phyloP scores from a whole-genome alignment of 2,329 filamentous ascomycete genomes.

The Tolypocladium endophyticum region DNA sequence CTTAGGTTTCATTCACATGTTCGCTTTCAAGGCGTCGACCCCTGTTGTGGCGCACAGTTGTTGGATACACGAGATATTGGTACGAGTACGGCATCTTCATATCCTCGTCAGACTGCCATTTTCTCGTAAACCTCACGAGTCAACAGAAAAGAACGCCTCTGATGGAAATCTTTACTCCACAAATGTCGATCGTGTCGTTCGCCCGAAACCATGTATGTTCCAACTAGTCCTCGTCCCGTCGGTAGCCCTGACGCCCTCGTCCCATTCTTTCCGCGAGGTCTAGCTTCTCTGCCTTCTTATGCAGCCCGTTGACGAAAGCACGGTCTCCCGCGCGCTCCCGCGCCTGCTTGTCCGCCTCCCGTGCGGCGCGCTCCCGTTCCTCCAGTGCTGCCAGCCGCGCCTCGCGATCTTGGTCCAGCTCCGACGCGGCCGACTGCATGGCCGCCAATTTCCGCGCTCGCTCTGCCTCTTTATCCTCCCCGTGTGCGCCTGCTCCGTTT shows the following conservation, averaged over 20 bases:
- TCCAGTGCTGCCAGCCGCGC: conserved; percentile 57
- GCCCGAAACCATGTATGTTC: background rate
- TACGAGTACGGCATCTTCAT: background rate
- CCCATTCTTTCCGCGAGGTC: conserved; percentile 42
- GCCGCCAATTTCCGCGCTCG: conserved; percentile 57
- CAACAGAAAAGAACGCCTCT: background rate
- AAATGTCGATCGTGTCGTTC: background rate
- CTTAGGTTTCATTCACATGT: background rate
- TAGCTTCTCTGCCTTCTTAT: conserved; percentile 45
- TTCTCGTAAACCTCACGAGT: background rate
- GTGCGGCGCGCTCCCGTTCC: conserved; percentile 51
- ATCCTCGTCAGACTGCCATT: background rate
- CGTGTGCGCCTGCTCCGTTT: conserved; percentile 7
- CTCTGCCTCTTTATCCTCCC: conserved; percentile 37
- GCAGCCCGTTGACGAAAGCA: conserved; percentile 53
- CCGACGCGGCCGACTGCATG: conserved; percentile 61
- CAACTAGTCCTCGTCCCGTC: conserved; percentile 31
- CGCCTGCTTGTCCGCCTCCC: conserved; percentile 56
- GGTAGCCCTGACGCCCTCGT: conserved; percentile 32
- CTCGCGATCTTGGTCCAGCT: conserved; percentile 61
- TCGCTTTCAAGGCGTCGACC: background rate
- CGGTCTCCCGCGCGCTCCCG: conserved; percentile 53
- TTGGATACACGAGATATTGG: background rate
- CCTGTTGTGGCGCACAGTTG: background rate
- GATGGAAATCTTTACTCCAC: background rate